Percentiles rank a stretch among this genome's conserved stretches.
Evolutionary conservation across 1,284 basidiomycete species (phyloP).

Genomic region (Cutaneotrichosporon sp.): DNA sequence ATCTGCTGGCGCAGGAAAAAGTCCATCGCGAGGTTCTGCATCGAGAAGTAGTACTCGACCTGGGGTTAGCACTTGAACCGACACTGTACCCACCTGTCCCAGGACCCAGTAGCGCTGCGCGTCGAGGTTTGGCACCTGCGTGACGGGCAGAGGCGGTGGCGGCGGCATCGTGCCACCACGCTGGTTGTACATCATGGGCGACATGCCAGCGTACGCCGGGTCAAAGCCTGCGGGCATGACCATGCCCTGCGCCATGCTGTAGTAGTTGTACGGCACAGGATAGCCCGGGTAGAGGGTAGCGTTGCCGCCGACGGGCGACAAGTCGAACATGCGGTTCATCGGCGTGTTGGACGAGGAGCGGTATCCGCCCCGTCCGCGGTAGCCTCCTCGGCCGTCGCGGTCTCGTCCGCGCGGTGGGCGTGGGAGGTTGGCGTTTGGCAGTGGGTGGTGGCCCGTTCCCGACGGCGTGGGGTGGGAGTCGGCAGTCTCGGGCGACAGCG

Average conservation of each 20-base stretch:
- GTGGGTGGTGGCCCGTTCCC: slow-evolving; percentile 9
- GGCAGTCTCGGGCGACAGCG: slow-evolving; percentile 10
- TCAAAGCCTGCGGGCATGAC: slow-evolving; percentile 15
- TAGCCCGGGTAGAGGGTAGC: slow-evolving; percentile 22
- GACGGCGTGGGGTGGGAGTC: slow-evolving; percentile 9
- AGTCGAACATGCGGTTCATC: slow-evolving; percentile 12
- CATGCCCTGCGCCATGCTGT: slow-evolving; percentile 21
- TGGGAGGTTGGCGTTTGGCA: slow-evolving; percentile 14
- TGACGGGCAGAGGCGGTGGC: slow-evolving; percentile 57
- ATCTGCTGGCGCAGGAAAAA: slow-evolving; percentile 79
- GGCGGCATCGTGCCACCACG: slow-evolving; percentile 20
- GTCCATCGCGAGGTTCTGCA: slow-evolving; percentile 78
- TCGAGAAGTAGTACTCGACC: slow-evolving; percentile 81
- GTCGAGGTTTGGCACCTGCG: slow-evolving; percentile 57
- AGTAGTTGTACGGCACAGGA: slow-evolving; percentile 29
- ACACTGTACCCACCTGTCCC: slow-evolving; percentile 50
- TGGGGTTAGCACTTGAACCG: slow-evolving; percentile 37
- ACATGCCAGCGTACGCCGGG: not conserved
- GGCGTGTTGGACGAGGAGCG: slow-evolving; percentile 10
- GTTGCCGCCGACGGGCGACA: slow-evolving; percentile 15
- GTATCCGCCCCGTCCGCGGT: slow-evolving; percentile 20
- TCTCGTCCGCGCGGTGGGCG: slow-evolving; percentile 26
- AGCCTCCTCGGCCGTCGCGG: slow-evolving; percentile 29
- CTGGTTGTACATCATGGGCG: slow-evolving; percentile 2
- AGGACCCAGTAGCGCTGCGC: slow-evolving; percentile 61